These are phyloP conservation scores for Lachnellula suecica DNA, from an alignment of 2,329 filamentous ascomycete species.

Conservation along the genomic window DNA sequence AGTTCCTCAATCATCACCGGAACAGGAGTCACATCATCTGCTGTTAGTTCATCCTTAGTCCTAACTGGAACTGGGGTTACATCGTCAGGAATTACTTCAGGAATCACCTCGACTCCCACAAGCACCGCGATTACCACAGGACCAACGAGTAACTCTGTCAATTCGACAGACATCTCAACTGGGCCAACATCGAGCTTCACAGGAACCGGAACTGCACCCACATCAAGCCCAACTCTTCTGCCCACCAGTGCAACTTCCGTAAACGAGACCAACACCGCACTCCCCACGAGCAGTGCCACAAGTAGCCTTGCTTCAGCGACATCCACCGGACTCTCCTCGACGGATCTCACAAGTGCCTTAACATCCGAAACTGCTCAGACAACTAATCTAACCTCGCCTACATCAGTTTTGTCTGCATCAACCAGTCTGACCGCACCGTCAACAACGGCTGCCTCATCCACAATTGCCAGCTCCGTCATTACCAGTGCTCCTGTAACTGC, in stretches of 20 bases:
- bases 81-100: background rate
- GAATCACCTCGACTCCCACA: background rate
- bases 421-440: background rate
- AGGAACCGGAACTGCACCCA: too few species aligned
- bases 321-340: too few species aligned
- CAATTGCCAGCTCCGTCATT: too few species aligned
- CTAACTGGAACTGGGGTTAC: constrained; percentile 1
- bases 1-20: background rate
- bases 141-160: too few species aligned
- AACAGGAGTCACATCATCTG: background rate
- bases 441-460: background rate
- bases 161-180: too few species aligned
- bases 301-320: too few species aligned
- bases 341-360: too few species aligned
- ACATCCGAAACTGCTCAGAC: too few species aligned
- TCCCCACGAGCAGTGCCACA: too few species aligned
- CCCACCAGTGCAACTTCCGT: background rate
- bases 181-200: background rate
- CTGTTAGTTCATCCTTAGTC: background rate
- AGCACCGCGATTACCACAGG: too few species aligned
- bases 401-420: too few species aligned
- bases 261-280: background rate
- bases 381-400: too few species aligned
- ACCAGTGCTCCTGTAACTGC: background rate
- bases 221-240: background rate